phyloP scores from a whole-genome alignment of 2,329 filamentous ascomycete genomes.

The Didymella arachidicola region DNA sequence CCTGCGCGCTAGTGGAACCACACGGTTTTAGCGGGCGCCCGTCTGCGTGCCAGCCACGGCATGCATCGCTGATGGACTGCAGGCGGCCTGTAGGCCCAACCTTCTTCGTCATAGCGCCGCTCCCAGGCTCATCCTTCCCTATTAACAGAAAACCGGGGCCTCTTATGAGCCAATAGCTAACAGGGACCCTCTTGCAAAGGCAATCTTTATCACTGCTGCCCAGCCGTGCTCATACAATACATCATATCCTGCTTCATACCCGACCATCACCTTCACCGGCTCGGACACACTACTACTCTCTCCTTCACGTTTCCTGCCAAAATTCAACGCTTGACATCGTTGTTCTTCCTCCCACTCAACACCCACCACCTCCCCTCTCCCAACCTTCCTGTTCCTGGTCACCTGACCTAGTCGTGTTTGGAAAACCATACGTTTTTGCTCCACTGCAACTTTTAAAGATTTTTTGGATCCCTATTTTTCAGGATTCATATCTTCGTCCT shows the following conservation, averaged over 20 bases:
- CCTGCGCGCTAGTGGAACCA: conserved; percentile 37
- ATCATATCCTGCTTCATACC: conserved; percentile 49
- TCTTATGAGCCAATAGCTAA: conserved; percentile 38
- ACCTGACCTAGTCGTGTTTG: conserved; percentile 32
- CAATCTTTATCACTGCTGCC: conserved; percentile 46
- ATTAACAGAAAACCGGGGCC: conserved; percentile 48
- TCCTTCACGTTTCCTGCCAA: conserved; percentile 33
- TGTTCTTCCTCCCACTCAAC: conserved; percentile 24
- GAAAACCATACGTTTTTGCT: conserved; percentile 23
- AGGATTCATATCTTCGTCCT: conserved; percentile 42
- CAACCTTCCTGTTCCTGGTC: conserved; percentile 24
- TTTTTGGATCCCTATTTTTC: conserved; percentile 21
- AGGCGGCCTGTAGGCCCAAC: conserved; percentile 43
- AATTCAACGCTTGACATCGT: conserved; percentile 24
- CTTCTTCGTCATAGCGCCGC: conserved; percentile 50
- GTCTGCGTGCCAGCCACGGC: conserved; percentile 38
- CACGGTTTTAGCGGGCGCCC: conserved; percentile 33
- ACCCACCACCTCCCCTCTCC: conserved; percentile 18
- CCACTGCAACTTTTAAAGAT: conserved; percentile 18
- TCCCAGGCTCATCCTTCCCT: conserved; percentile 47
- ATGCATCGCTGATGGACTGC: conserved; percentile 41
- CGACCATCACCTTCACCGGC: conserved; percentile 23
- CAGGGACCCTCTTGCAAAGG: conserved; percentile 25
- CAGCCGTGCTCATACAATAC: conserved; percentile 47
- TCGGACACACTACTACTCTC: conserved; percentile 28